phyloP scores from a whole-genome alignment of 331 rosid species.

The Erythrophleum ivorense region DNA sequence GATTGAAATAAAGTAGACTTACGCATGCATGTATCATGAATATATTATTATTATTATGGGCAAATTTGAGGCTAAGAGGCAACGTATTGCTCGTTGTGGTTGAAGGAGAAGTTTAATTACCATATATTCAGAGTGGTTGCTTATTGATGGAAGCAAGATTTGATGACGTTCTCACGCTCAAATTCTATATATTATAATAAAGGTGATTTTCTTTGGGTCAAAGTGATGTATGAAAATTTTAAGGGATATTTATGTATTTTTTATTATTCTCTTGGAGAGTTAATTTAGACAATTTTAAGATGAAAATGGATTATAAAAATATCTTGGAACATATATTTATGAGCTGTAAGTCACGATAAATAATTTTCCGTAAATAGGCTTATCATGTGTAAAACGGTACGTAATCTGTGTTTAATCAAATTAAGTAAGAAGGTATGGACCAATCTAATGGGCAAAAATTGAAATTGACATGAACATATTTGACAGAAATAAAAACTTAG shows the following conservation, averaged over 20 bases:
- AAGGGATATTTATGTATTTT: too few species aligned
- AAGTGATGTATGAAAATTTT: not conserved
- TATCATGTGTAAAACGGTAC: not conserved
- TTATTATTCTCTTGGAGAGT: not conserved
- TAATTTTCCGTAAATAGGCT: not conserved
- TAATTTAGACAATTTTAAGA: not conserved
- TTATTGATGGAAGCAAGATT: not conserved
- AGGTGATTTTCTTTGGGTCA: not conserved
- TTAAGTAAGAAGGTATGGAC: not conserved
- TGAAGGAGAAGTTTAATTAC: not conserved
- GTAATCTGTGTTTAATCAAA: not conserved
- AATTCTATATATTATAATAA: too few species aligned
- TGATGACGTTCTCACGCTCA: not conserved
- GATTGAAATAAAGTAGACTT: too few species aligned
- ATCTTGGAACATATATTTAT: not conserved
- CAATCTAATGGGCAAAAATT: not conserved
- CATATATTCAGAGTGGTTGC: not conserved
- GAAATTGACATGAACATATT: not conserved
- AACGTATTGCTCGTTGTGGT: not conserved
- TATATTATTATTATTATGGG: too few species aligned
- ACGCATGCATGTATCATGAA: too few species aligned
- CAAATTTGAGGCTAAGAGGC: too few species aligned
- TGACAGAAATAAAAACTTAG: too few species aligned
- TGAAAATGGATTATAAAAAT: not conserved
- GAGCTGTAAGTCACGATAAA: not conserved